Percentiles rank a stretch among this genome's conserved stretches.
Evolutionary conservation across 768 basidiomycete species (phyloP).

Genomic region (Coprinopsis sp.): DNA sequence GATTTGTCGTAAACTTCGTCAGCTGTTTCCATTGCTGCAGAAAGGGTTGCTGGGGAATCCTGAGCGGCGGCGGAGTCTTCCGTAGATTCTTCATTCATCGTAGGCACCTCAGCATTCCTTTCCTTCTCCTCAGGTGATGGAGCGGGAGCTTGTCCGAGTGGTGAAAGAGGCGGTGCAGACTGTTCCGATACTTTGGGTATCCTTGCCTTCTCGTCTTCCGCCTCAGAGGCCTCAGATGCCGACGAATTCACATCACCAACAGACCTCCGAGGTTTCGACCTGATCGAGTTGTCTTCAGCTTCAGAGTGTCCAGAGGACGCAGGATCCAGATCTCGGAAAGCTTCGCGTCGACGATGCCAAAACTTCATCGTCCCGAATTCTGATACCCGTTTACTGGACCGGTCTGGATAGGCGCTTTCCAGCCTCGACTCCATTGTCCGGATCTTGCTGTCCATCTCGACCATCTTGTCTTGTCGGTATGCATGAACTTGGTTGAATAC

Average conservation of each 20-base stretch:
- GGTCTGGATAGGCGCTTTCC: conserved; percentile 43
- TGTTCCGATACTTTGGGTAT: background rate
- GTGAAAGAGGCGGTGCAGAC: too few relatives aligned
- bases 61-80: background rate
- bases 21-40: conserved; percentile 8
- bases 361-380: conserved; percentile 70
- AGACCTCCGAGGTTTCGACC: conserved; percentile 34
- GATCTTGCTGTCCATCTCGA: conserved; percentile 96
- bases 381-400: conserved; percentile 49
- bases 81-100: background rate
- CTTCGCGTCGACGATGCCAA: conserved; percentile 61
- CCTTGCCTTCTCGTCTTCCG: conserved; percentile 37
- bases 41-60: background rate
- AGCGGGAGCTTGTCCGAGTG: too few relatives aligned
- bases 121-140: too few relatives aligned
- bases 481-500: conserved; percentile 83
- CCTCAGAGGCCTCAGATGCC: conserved; percentile 68
- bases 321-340: conserved; percentile 51
- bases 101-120: background rate
- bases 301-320: conserved; percentile 70
- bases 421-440: conserved; percentile 79
- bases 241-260: conserved; percentile 60
- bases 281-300: conserved; percentile 56
- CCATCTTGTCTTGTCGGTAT: conserved; percentile 87
- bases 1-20: conserved; percentile 4